Conservation (phyloP, 352 stramenopile species). For the Phytophthora foliorum region DNA sequence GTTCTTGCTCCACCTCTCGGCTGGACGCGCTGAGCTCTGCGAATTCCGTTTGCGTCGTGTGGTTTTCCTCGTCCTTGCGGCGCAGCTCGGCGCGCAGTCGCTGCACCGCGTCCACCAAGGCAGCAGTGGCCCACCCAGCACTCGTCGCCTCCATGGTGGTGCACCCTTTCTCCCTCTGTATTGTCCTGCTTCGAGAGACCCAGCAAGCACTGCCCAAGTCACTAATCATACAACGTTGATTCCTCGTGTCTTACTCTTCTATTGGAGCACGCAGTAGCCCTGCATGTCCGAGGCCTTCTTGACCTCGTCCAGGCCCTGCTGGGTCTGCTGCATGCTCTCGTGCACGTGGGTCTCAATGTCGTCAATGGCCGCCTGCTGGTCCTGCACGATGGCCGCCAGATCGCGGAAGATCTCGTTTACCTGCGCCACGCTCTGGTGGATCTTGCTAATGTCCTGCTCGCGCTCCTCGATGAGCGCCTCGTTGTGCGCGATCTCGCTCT, state of each 20-base stretch:
- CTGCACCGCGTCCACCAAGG: neutral
- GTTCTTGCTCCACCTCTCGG: constrained; percentile 51
- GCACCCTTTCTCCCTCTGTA: too few species aligned
- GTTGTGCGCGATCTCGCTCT: constrained; percentile 90
- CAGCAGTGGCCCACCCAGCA: too few species aligned
- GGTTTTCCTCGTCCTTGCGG: constrained; percentile 11
- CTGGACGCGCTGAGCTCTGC: constrained; percentile 35
- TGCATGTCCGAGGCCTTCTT: constrained; percentile 89
- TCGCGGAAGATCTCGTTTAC: constrained; percentile 94
- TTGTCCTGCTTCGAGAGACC: too few species aligned
- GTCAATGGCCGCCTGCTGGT: constrained; percentile 89
- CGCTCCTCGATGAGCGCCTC: constrained; percentile 91
- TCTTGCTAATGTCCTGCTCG: constrained; percentile 88
- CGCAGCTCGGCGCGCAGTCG: constrained; percentile 1
- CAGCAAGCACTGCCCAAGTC: too few species aligned
- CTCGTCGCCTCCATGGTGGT: too few species aligned
- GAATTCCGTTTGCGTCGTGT: neutral
- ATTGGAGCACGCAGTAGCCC: constrained; percentile 75
- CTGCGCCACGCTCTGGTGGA: constrained; percentile 91
- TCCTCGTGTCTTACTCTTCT: constrained; percentile 44
- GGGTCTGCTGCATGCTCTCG: constrained; percentile 85
- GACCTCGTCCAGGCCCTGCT: constrained; percentile 85
- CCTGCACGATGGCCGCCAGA: constrained; percentile 84
- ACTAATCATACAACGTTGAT: constrained; percentile 29
- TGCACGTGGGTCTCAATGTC: constrained; percentile 89